Evolutionary conservation across 2,329 filamentous ascomycete species (phyloP).

Genomic region (Fusarium sp.): DNA sequence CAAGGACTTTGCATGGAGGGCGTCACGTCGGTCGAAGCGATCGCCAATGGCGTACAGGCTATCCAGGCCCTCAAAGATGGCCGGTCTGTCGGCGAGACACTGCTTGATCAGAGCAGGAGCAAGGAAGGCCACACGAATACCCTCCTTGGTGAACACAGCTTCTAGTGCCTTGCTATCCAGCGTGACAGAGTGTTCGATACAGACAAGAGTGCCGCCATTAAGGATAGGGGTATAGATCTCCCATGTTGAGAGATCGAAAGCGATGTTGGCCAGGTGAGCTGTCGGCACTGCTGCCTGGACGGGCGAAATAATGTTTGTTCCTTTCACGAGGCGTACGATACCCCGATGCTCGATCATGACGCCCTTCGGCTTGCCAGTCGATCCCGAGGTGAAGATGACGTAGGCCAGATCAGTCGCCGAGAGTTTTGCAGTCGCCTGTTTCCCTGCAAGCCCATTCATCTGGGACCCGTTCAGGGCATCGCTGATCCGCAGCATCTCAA

Average conservation of each 20-base stretch:
- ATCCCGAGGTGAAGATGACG: conserved; percentile 65
- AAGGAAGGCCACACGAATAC: conserved; percentile 10
- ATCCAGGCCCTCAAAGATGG: conserved; percentile 11
- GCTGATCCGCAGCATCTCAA: neutral
- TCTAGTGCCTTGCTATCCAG: conserved; percentile 22
- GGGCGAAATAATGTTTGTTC: conserved; percentile 10
- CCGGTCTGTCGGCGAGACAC: conserved; percentile 11
- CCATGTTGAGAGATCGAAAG: conserved; percentile 34
- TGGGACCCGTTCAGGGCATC: neutral
- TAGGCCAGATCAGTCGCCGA: conserved; percentile 26
- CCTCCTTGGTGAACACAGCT: conserved; percentile 7
- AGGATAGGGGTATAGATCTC: conserved; percentile 37
- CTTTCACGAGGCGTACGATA: conserved; percentile 23
- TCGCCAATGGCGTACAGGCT: conserved; percentile 28
- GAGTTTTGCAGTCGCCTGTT: neutral
- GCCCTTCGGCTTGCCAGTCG: conserved; percentile 63
- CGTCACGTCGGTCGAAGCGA: conserved; percentile 21
- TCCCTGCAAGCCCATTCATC: too few relatives aligned
- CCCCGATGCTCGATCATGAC: conserved; percentile 51
- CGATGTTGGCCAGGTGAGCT: conserved; percentile 34
- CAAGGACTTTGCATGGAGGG: neutral
- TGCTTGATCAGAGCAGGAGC: conserved; percentile 30
- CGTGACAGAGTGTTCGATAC: conserved; percentile 28
- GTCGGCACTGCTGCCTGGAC: neutral
- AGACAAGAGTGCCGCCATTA: conserved; percentile 35